phyloP scores from a whole-genome alignment of 2,329 filamentous ascomycete genomes.

The Elsinoe necatrix region DNA sequence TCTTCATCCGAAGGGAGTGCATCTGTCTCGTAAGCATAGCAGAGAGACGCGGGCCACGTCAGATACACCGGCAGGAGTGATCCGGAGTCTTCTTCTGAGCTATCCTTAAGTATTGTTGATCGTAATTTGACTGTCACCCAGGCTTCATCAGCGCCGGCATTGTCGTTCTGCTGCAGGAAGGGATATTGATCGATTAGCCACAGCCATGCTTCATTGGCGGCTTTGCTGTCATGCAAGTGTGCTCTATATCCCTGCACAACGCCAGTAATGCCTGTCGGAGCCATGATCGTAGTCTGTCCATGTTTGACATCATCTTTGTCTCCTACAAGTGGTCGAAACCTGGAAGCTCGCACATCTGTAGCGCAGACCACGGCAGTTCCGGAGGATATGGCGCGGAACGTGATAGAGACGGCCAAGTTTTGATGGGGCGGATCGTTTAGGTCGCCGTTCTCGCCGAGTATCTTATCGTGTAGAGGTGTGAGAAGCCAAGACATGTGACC shows the following conservation, averaged over 20 bases:
- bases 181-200: constrained; percentile 1
- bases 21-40: neutral
- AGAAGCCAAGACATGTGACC: constrained; percentile 1
- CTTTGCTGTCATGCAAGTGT: neutral
- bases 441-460: neutral
- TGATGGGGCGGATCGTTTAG: neutral
- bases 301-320: neutral
- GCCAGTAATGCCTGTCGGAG: neutral
- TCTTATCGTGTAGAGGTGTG: neutral
- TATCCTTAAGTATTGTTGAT: constrained; percentile 7
- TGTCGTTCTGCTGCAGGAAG: neutral
- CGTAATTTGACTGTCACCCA: constrained; percentile 11
- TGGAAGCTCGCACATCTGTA: neutral
- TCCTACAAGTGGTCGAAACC: neutral
- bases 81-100: neutral
- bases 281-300: neutral
- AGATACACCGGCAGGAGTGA: neutral
- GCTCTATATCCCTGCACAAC: neutral
- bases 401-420: neutral
- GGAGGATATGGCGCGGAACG: neutral
- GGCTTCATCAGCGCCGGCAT: neutral
- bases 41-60: constrained; percentile 6
- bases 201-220: neutral
- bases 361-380: neutral
- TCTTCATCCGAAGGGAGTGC: neutral